Base-by-base conservation (phyloP, 768 basidiomycete species). In the Cantharellus cinnabarinus region DNA sequence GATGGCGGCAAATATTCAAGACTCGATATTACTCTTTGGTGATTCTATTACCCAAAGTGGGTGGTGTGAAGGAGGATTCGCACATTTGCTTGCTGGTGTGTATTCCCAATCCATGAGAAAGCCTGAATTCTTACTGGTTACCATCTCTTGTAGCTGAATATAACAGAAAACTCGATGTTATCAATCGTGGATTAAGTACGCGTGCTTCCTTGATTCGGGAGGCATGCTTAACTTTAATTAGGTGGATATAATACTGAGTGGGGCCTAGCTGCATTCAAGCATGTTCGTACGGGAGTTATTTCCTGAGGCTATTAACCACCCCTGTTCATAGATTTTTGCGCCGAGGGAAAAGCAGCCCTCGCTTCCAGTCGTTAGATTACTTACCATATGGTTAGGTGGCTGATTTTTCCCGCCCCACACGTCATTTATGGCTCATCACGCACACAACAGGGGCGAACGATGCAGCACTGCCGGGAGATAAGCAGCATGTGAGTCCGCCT, bases 311-410 rank as follows among this genome's bases (percentile, higher is more conserved):
- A 7, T 37, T 54, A 1, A 10, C 10, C 52, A 7, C 10, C 38
- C 10, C 5, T 10, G 14, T 58, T 1, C 35, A 3, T 63, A 87
- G 83, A 73, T 78, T 62, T 72, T 89, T 58, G 78, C 81, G 10
- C 78, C 74, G 61, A 73, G 70, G 63, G 64, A 73, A 3, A 75
- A 76, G 59, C 74, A 71, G 58, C 64, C 68, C 29, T 69, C 75
- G 57, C 71, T 73, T 42, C 81, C 84, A 4, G 78, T 74, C 51
- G 74, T 90, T 41, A 79, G 78, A 48, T 68, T 93, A n/a, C 73
- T 93, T 61, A 79, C 79, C 3, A 80, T 94, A 66, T 95, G 89
- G 89, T 86, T 87, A 61, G 90, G 90, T 54, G 82, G 7, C 5
- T 40, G 7, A 29, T 37, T 1, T 42, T 29, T 3, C 2, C 20